These are phyloP conservation scores for Boletellus emodensis DNA, from an alignment of 768 basidiomycete genomes.

Conservation along the genomic window DNA sequence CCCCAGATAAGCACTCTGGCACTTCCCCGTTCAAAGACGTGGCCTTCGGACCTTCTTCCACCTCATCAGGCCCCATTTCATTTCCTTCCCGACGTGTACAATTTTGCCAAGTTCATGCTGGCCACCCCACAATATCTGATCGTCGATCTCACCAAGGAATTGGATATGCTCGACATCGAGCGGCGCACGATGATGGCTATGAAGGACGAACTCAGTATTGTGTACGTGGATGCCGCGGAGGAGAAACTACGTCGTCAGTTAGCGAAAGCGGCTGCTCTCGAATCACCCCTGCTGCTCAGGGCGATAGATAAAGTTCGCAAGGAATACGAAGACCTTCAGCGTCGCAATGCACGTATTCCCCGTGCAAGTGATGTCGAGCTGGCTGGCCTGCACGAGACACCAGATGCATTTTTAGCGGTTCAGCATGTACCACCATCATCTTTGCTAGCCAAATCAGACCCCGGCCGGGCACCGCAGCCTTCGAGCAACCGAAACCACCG, in stretches of 20 bases:
- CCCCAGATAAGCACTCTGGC: constrained; percentile 95
- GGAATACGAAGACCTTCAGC: constrained; percentile 52
- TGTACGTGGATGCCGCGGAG: constrained; percentile 78
- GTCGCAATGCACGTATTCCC: constrained; percentile 26
- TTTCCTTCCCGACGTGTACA: constrained; percentile 88
- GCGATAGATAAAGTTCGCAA: constrained; percentile 61
- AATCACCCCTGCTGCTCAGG: constrained; percentile 59
- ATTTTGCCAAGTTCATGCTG: constrained; percentile 93
- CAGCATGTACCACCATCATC: constrained; percentile 26
- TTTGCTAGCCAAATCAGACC: constrained; percentile 3
- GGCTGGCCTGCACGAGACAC: constrained; percentile 37
- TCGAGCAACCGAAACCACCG: constrained; percentile 43
- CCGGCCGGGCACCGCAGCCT: constrained; percentile 1
- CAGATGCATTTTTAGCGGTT: constrained; percentile 55
- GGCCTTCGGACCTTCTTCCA: constrained; percentile 90
- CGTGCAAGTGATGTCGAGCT: constrained; percentile 19
- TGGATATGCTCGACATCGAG: constrained; percentile 70
- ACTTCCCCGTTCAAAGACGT: constrained; percentile 84
- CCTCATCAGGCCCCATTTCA: constrained; percentile 94
- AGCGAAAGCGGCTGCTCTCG: constrained; percentile 71
- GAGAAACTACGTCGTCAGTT: constrained; percentile 76
- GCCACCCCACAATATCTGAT: constrained; percentile 85
- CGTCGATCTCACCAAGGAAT: constrained; percentile 64
- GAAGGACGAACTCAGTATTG: constrained; percentile 71
- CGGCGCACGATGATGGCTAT: constrained; percentile 58